Base-by-base conservation (phyloP, 1,284 basidiomycete species). In the Austroboletus novae-zelandiae region DNA sequence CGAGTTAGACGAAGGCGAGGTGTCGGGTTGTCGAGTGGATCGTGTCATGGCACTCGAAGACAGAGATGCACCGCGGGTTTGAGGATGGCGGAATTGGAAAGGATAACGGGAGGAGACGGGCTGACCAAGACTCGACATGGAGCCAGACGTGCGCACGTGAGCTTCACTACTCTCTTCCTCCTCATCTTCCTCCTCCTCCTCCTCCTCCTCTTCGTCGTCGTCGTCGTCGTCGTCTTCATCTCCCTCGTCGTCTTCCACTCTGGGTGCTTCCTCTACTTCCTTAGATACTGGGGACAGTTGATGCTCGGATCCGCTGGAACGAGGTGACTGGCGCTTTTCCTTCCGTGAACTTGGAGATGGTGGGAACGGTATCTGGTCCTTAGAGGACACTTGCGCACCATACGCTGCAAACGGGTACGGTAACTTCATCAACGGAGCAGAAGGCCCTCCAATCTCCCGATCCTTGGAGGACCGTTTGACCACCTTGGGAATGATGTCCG, bases 121-220 rank as follows among this genome's bases (percentile, higher is more conserved):
- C n/a, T 84, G 83, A 2, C 88, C 89, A 7, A 91, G 76, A 58
- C 83, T 86, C 6, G 87, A 89, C 80, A 91, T 81, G 5, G 87
- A 90, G 17, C 80, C 85, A 4, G 86, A 88, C 1, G 79, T 83
- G 29, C 82, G 77, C 35, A 81, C 81, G 5, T 73, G 73, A 4
- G 73, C 72, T 45, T 77, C 72, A 52, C 75, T 74, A 43, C 55
- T 64, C 45, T 67, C 64, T 34, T 70, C 73, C 20, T 71, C 70
- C 52, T 75, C 74, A 43, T 63, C 69, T 1, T 57, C 62, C 2
- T 63, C 65, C 2, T 69, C 67, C 3, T 70, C 72, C 10, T 70
- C 74, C 2, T 66, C 67, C 0, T 73, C 71, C 1, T 71, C 75
- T 0, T 67, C 71, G 0, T 72, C 74, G 5, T 73, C 75, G 0